These are phyloP conservation scores for Colletotrichum viniferum DNA, from an alignment of 2,329 filamentous ascomycete genomes.

Conservation along the genomic window DNA sequence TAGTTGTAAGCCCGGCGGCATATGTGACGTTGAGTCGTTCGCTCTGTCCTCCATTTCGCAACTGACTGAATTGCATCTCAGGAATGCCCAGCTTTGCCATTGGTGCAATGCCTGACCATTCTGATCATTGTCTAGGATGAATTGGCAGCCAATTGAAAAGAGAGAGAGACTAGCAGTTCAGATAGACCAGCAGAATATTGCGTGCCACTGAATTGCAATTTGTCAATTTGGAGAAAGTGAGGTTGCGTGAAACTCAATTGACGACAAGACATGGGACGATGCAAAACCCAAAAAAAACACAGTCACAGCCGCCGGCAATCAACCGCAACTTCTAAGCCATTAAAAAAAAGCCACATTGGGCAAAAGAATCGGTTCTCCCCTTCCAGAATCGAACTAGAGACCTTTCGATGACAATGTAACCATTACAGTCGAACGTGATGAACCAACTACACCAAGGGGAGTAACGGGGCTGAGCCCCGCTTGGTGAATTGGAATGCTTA, in stretches of 20 bases:
- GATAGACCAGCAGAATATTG: background rate
- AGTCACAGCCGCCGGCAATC: background rate
- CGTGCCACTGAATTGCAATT: background rate
- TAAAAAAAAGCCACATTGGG: background rate
- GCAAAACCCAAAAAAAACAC: background rate
- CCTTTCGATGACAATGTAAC: background rate
- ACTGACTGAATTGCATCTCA: rapidly evolving
- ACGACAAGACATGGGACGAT: background rate
- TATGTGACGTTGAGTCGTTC: background rate
- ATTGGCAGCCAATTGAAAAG: background rate
- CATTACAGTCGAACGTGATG: background rate
- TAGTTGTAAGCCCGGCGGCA: no score
- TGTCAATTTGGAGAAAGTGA: rapidly evolving
- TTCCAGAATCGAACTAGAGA: conserved; percentile 18
- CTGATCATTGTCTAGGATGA: rapidly evolving
- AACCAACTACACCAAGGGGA: background rate
- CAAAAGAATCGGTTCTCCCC: background rate
- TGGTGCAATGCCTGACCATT: rapidly evolving
- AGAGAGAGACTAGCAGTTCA: background rate
- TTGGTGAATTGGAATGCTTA: no score
- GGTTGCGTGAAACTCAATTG: background rate
- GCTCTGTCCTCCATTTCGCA: rapidly evolving
- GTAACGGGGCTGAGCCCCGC: background rate
- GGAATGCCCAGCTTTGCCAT: rapidly evolving
- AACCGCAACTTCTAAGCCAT: background rate